phyloP scores from a whole-genome alignment of 768 basidiomycete species.

The Grammothele lineata region DNA sequence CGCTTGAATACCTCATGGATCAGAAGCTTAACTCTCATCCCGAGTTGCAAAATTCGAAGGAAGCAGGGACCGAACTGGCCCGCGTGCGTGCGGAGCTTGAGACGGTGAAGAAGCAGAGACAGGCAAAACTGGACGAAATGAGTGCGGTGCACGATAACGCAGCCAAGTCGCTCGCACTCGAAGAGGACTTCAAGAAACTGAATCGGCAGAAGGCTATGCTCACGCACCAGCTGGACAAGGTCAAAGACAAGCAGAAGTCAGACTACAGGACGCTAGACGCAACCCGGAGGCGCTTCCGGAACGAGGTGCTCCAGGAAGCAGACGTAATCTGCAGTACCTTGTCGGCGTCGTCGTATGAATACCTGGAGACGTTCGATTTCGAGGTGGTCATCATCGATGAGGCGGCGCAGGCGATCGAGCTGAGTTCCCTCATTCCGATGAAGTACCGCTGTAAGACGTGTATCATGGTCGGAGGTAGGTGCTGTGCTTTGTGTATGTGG shows the following conservation, averaged over 20 bases:
- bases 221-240: slow-evolving; percentile 65
- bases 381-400: slow-evolving; percentile 98
- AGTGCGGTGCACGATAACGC: slow-evolving; percentile 51
- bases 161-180: slow-evolving; percentile 48
- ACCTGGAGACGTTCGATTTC: slow-evolving; percentile 78
- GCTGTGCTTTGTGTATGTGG: background rate
- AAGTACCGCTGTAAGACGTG: slow-evolving; percentile 82
- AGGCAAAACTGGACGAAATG: slow-evolving; percentile 61
- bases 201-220: slow-evolving; percentile 61
- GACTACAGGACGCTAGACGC: slow-evolving; percentile 81
- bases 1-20: slow-evolving; percentile 84
- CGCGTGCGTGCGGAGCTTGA: slow-evolving; percentile 65
- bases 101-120: slow-evolving; percentile 54
- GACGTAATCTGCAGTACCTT: slow-evolving; percentile 94
- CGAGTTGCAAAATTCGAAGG: slow-evolving; percentile 38
- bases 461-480: slow-evolving; percentile 86
- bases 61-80: slow-evolving; percentile 54
- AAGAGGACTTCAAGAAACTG: slow-evolving; percentile 66
- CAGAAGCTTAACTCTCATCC: slow-evolving; percentile 52
- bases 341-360: slow-evolving; percentile 90
- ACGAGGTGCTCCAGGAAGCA: slow-evolving; percentile 78
- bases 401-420: slow-evolving; percentile 94
- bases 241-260: slow-evolving; percentile 81
- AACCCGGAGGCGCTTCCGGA: slow-evolving; percentile 64
- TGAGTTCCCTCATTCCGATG: slow-evolving; percentile 91